Percentiles rank a stretch among this genome's conserved stretches.
Conservation (phyloP, 2,329 filamentous ascomycete species). For the Talaromyces atroroseus region DNA sequence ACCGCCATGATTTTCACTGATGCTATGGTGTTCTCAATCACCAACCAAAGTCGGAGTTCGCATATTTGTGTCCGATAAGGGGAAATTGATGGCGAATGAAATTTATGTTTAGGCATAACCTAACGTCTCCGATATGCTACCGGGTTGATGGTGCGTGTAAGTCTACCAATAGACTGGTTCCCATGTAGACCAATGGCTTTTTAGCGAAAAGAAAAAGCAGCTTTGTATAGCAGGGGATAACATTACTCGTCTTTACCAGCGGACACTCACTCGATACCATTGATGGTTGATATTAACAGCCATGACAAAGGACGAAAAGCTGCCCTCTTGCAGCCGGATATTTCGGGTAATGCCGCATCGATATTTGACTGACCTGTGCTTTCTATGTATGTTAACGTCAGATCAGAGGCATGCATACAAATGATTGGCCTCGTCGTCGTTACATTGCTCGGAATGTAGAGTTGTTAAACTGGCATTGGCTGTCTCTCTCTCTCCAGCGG, state of each 20-base stretch:
- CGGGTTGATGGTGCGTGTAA: no score
- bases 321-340: neutral
- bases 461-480: neutral
- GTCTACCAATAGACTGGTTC: no score
- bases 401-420: neutral
- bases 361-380: no score
- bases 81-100: neutral
- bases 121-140: neutral
- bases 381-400: neutral
- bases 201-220: neutral
- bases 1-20: neutral
- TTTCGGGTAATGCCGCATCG: neutral
- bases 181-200: neutral
- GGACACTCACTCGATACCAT: neutral
- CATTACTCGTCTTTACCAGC: neutral
- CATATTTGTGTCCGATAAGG: neutral
- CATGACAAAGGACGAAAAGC: neutral
- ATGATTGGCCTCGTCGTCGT: neutral
- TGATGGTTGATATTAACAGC: neutral
- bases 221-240: neutral
- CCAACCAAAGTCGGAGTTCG: neutral
- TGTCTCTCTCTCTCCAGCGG: neutral
- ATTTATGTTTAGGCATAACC: neutral
- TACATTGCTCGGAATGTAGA: neutral
- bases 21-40: neutral